A percentile compares a stretch with the other conserved stretches of the same genome.
Conservation (phyloP, 2,329 filamentous ascomycete species). For the Mollisia scopiformis region DNA sequence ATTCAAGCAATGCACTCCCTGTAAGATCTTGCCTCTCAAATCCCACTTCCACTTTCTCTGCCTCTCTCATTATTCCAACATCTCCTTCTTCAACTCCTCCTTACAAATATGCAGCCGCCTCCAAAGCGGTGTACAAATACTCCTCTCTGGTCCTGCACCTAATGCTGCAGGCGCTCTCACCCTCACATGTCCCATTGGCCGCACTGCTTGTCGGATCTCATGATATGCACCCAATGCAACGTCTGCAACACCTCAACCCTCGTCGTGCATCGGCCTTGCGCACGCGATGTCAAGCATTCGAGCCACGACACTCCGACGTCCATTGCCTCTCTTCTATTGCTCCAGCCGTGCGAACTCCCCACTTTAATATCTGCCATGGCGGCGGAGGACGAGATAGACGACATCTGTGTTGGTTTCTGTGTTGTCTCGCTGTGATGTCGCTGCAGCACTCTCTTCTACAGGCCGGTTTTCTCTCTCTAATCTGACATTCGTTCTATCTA, state of each 20-base stretch:
- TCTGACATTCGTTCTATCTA: neutral
- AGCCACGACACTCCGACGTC: constrained; percentile 35
- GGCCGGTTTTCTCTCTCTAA: neutral
- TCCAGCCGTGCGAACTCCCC: neutral
- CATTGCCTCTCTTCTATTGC: constrained; percentile 8
- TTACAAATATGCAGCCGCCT: neutral
- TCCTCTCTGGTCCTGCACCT: constrained; percentile 14
- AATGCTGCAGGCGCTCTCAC: constrained; percentile 13
- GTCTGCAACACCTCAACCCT: too few relatives aligned
- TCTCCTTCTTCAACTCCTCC: neutral
- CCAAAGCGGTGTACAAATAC: constrained; percentile 14
- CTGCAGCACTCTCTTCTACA: neutral
- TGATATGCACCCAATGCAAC: constrained; percentile 23
- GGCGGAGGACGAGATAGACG: neutral
- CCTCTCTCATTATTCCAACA: too few relatives aligned
- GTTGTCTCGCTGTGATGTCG: neutral
- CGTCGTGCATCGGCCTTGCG: constrained; percentile 24
- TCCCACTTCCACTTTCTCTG: neutral
- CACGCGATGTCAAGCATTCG: constrained; percentile 35
- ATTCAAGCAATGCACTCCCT: neutral
- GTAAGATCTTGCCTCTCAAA: neutral
- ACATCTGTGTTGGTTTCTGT: neutral
- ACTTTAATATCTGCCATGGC: constrained; percentile 1
- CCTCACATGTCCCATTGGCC: constrained; percentile 18
- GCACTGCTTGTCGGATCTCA: constrained; percentile 13